These are phyloP conservation scores for Isabelozyma heimii DNA, from an alignment of 805 yeast genomes.

Conservation along the genomic window DNA sequence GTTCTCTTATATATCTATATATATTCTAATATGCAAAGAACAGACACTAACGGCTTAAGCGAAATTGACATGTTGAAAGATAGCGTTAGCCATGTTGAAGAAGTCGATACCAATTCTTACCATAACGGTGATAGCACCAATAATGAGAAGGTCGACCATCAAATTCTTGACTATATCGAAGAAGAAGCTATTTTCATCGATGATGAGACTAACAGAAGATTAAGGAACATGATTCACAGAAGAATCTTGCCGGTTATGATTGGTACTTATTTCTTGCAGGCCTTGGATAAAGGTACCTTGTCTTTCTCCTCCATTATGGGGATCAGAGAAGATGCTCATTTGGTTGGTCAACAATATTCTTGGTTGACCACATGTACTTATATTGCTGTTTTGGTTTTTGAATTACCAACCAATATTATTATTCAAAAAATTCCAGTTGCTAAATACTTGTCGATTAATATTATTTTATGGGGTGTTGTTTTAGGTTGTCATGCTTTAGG, in stretches of 20 bases:
- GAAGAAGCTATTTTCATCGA: conserved; percentile 18
- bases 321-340: conserved; percentile 17
- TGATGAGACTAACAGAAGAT: conserved; percentile 18
- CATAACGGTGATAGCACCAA: conserved; percentile 6
- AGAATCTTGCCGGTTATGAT: conserved; percentile 26
- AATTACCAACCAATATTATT: conserved; percentile 17
- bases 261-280: conserved; percentile 22
- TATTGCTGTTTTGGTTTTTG: conserved; percentile 21
- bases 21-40: background rate
- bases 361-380: conserved; percentile 18
- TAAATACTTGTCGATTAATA: conserved; percentile 14
- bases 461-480: conserved; percentile 18
- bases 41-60: background rate
- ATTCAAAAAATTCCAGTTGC: conserved; percentile 17
- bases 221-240: conserved; percentile 19
- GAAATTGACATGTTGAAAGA: conserved; percentile 6
- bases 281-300: conserved; percentile 21
- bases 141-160: conserved; percentile 8
- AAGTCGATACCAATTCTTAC: background rate
- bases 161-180: conserved; percentile 11
- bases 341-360: conserved; percentile 18
- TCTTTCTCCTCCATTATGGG: conserved; percentile 22
- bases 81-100: conserved; percentile 5
- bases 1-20: too few relatives aligned
- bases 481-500: conserved; percentile 26